Percentiles rank a stretch among this genome's conserved stretches.
Conservation (phyloP, 352 stramenopile species). For the Phytophthora megakarya region DNA sequence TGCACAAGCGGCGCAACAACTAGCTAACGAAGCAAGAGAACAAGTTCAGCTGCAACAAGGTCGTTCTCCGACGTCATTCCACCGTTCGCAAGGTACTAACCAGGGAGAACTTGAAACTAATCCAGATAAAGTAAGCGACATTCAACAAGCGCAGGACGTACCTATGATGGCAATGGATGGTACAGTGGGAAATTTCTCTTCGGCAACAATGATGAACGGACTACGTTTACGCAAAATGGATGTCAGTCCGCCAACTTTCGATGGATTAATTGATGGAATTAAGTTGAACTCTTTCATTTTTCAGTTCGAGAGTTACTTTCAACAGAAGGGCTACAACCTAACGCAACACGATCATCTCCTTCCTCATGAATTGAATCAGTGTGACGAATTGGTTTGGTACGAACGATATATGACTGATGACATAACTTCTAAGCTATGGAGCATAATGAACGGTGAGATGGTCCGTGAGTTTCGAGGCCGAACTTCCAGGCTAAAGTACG, state of each 20-base stretch:
- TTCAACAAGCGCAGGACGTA: too few species aligned
- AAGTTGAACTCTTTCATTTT: slow-evolving; percentile 10
- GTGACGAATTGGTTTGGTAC: slow-evolving; percentile 9
- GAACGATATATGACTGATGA: slow-evolving; percentile 11
- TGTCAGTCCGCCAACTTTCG: neutral
- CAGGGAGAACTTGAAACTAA: too few species aligned
- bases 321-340: slow-evolving; percentile 2
- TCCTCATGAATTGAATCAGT: slow-evolving; percentile 6
- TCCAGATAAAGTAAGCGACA: too few species aligned
- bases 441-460: too few species aligned
- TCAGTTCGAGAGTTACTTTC: slow-evolving; percentile 10
- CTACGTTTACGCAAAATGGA: neutral
- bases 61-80: neutral
- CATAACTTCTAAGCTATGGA: neutral
- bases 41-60: neutral
- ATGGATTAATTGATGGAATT: slow-evolving; percentile 12
- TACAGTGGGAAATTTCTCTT: too few species aligned
- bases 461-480: too few species aligned
- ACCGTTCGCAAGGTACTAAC: too few species aligned
- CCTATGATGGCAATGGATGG: too few species aligned
- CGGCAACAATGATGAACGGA: neutral
- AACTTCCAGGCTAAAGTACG: too few species aligned
- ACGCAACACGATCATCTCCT: neutral
- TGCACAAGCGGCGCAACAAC: too few species aligned
- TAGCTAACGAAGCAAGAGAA: neutral